Base-by-base conservation (phyloP, 805 yeast species). In the Barnettozyma californica region DNA sequence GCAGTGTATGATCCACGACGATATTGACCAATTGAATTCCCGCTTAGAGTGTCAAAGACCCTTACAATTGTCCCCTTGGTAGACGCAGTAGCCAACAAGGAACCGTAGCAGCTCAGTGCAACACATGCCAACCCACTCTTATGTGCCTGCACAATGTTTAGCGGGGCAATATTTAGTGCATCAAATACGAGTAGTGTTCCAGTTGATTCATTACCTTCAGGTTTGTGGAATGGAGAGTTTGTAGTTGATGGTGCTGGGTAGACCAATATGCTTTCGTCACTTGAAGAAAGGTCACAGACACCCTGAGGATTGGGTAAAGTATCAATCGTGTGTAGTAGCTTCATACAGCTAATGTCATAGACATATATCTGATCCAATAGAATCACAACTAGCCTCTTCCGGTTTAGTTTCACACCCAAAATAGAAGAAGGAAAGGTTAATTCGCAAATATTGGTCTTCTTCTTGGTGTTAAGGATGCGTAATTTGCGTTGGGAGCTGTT, bases 301-400 rank as follows among this genome's bases (percentile, higher is more conserved):
- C 69, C 73, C 16, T 48, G 50, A 0, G 68, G 68, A 52, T 76
- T 83, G 1, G 79, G 68, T 16, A 70, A 60, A 1, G 81, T 76
- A 43, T 85, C 89, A 33, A 85, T 76, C 1, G 84, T 83, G 58
- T 82, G 86, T 38, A 92, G 64, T 23, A 91, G 76, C 59, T 87
- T 82, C 83, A 92, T 90, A 64, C 95, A 87, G 49, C 94, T 81
- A 52, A 92, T 84, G 65, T 92, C 97, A 68, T 92, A 94, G 42
- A 92, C 79, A 63, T 82, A 87, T 9, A 94, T 80, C 65, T 91
- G 95, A 51, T 88, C 92, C 44, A 80, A 73, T 46, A 92, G 70
- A 6, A 87, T 80, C 16, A 91, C 94, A 29, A 88, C 75, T 54
- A 92, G 73, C 41, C 97, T 70, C 57, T 86, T 84, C 39, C 97